These are phyloP conservation scores for Andrographis paniculata DNA, from an alignment of 305 asterid genomes.

Conservation along the genomic window DNA sequence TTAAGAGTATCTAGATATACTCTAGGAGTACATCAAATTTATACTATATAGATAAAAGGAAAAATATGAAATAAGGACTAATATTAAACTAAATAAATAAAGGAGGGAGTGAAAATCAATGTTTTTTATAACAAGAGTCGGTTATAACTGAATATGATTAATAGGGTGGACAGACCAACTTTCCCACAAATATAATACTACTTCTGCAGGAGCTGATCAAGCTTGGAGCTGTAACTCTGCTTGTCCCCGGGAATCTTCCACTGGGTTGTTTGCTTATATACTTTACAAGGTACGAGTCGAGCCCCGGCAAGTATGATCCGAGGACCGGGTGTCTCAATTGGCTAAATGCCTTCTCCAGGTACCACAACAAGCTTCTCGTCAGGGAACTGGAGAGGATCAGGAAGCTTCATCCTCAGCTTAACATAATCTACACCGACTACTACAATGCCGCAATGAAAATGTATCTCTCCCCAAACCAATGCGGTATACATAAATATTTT, in stretches of 20 bases:
- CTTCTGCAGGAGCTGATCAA: constrained; percentile 26
- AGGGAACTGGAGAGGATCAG: constrained; percentile 16
- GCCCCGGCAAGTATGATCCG: constrained; percentile 13
- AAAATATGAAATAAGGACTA: too few species aligned
- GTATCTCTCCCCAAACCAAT: too few species aligned
- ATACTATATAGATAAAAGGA: too few species aligned
- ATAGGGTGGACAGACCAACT: too few species aligned
- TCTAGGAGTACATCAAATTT: too few species aligned
- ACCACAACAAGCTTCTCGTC: constrained; percentile 22
- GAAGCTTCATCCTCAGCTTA: constrained; percentile 12
- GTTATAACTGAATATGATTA: too few species aligned
- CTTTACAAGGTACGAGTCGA: constrained; percentile 14
- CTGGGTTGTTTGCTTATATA: constrained; percentile 22
- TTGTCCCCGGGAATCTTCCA: constrained; percentile 32
- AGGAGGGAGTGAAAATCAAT: too few species aligned
- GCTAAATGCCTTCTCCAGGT: constrained; percentile 21
- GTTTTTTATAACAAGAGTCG: too few species aligned
- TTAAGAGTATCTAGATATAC: too few species aligned
- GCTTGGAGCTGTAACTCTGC: constrained; percentile 22
- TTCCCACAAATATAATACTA: too few species aligned
- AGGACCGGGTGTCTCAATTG: constrained; percentile 29
- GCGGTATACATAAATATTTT: too few species aligned
- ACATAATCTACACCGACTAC: constrained; percentile 30
- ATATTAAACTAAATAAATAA: too few species aligned
- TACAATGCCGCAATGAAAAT: constrained; percentile 32